These are phyloP conservation scores for Tricholomella constricta DNA, from an alignment of 768 basidiomycete species.

Conservation along the genomic window DNA sequence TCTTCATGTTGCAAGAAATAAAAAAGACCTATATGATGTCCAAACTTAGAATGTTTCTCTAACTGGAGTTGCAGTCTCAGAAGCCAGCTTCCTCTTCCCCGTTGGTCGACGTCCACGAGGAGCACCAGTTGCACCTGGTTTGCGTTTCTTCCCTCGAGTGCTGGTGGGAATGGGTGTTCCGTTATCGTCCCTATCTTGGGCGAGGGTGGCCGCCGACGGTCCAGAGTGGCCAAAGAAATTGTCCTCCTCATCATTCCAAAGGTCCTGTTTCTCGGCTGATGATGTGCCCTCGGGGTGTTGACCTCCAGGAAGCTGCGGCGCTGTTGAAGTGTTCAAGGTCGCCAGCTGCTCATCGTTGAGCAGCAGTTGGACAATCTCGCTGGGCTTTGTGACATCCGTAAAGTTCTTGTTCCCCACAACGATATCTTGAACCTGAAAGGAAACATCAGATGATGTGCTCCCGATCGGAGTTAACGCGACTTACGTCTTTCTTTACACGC, in stretches of 20 bases:
- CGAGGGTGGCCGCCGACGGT: slow-evolving; percentile 18
- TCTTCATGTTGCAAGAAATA: slow-evolving; percentile 6
- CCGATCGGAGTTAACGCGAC: slow-evolving; percentile 23
- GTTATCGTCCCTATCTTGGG: slow-evolving; percentile 37
- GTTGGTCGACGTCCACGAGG: slow-evolving; percentile 43
- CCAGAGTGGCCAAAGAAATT: slow-evolving; percentile 76
- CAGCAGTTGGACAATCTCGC: slow-evolving; percentile 93
- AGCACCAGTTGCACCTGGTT: slow-evolving; percentile 34
- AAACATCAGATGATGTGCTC: slow-evolving; percentile 6
- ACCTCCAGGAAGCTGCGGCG: slow-evolving; percentile 34
- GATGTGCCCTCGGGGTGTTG: slow-evolving; percentile 27
- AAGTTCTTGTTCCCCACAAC: slow-evolving; percentile 97
- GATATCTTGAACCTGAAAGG: slow-evolving; percentile 89
- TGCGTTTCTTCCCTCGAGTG: slow-evolving; percentile 46
- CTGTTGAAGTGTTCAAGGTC: slow-evolving; percentile 54
- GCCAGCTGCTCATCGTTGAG: slow-evolving; percentile 94
- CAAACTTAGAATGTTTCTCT: background rate
- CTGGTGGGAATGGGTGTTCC: slow-evolving; percentile 30
- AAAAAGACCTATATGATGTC: background rate
- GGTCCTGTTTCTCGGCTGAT: slow-evolving; percentile 48
- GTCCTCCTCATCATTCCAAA: slow-evolving; percentile 88
- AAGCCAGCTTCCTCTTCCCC: slow-evolving; percentile 36
- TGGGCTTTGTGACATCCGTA: slow-evolving; percentile 90
- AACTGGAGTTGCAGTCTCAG: slow-evolving; percentile 3
- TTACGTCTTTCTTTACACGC: slow-evolving; percentile 93